Percentiles rank a stretch among this genome's conserved stretches.
phyloP scores from a whole-genome alignment of 768 basidiomycete species.

The Podaxis rugospora region DNA sequence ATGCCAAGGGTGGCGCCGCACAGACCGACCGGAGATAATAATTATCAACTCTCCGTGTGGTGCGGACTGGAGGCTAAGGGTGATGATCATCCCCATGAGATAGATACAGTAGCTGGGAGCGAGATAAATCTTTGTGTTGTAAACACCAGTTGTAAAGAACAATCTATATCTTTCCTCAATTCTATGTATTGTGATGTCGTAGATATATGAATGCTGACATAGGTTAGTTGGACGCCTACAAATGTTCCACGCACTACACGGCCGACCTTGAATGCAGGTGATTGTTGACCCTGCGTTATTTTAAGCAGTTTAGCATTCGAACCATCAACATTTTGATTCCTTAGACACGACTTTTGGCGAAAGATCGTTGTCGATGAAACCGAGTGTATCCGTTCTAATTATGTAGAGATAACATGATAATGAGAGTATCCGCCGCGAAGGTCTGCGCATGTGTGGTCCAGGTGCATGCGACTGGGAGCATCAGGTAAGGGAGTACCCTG shows the following conservation, averaged over 20 bases:
- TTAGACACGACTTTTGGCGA: background rate
- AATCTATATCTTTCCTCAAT: too few relatives aligned
- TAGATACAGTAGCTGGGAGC: too few relatives aligned
- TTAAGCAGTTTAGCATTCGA: background rate
- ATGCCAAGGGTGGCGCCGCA: background rate
- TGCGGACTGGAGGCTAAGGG: background rate
- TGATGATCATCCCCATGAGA: background rate
- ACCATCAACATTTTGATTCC: background rate
- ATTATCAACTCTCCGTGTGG: slow-evolving; percentile 1
- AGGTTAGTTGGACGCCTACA: too few relatives aligned
- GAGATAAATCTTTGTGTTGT: too few relatives aligned
- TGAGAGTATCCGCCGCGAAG: background rate
- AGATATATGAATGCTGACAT: too few relatives aligned
- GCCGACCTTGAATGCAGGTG: too few relatives aligned
- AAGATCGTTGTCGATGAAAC: background rate
- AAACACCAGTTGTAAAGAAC: too few relatives aligned
- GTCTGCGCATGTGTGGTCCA: background rate
- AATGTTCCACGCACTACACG: too few relatives aligned
- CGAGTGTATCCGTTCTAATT: background rate
- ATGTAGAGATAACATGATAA: slow-evolving; percentile 1
- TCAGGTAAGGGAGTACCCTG: background rate
- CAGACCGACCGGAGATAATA: slow-evolving; percentile 1
- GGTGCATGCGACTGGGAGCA: background rate
- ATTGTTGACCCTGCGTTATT: background rate
- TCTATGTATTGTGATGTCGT: too few relatives aligned